Conservation (phyloP, 805 yeast species). For the Scheffersomyces spartinae region DNA sequence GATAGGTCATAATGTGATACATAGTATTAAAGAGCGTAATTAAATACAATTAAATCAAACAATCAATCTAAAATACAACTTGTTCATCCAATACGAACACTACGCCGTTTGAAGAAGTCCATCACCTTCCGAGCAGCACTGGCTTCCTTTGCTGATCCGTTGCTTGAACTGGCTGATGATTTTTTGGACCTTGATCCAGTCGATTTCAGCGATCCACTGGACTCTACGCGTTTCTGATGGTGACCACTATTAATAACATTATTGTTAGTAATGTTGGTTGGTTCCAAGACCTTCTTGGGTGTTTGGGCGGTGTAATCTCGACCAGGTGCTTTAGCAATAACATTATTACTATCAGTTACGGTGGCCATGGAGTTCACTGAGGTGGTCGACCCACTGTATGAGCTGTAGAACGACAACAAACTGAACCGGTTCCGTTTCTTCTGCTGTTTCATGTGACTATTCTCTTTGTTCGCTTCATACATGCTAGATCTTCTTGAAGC, state of each 20-base stretch:
- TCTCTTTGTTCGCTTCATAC: slow-evolving; percentile 5
- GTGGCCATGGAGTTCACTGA: slow-evolving; percentile 1
- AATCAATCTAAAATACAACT: no score
- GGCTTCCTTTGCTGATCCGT: slow-evolving; percentile 38
- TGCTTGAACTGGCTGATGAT: slow-evolving; percentile 8
- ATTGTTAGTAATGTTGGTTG: slow-evolving; percentile 15
- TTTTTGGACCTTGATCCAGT: slow-evolving; percentile 8
- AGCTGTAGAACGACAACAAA: slow-evolving; percentile 30
- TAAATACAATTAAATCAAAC: no score
- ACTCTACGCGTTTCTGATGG: slow-evolving; percentile 14
- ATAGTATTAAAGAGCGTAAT: no score
- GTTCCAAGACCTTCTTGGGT: slow-evolving; percentile 19
- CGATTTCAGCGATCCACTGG: slow-evolving; percentile 21
- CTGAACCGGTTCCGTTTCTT: slow-evolving; percentile 33
- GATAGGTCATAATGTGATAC: no score
- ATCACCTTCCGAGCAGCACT: slow-evolving; percentile 70
- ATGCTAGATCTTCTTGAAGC: neutral
- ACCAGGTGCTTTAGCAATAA: slow-evolving; percentile 2
- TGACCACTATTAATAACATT: slow-evolving; percentile 5
- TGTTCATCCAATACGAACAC: slow-evolving; percentile 21
- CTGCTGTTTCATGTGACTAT: no score
- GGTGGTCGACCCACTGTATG: slow-evolving; percentile 14
- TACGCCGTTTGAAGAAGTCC: slow-evolving; percentile 66
- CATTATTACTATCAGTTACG: slow-evolving; percentile 1
- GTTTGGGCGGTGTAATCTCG: slow-evolving; percentile 4